Evolutionary conservation across 192 early-diverging fungal genomes (phyloP).

Genomic region (Coemansia sp.): DNA sequence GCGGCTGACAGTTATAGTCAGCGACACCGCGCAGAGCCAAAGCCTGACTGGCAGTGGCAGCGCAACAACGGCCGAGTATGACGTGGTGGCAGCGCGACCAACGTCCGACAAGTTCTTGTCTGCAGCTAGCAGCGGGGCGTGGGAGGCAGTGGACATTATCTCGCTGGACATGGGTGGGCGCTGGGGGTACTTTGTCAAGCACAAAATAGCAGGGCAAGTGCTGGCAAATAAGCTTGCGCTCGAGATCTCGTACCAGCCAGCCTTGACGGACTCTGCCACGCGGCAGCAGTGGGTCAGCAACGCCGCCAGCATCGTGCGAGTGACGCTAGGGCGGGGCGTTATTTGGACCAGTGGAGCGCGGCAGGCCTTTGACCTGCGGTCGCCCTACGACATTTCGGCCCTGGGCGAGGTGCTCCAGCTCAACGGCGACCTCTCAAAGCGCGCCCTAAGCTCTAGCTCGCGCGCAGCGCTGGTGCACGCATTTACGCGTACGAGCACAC

Average conservation of each 20-base stretch:
- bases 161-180: constrained; percentile 51
- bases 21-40: constrained; percentile 45
- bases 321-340: constrained; percentile 37
- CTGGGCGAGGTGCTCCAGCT: constrained; percentile 52
- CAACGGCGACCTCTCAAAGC: constrained; percentile 52
- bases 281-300: constrained; percentile 58
- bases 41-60: constrained; percentile 26
- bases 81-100: constrained; percentile 53
- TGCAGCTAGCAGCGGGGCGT: constrained; percentile 42
- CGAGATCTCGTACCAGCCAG: constrained; percentile 38
- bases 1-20: constrained; percentile 41
- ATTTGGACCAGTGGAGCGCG: constrained; percentile 47
- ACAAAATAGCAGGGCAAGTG: constrained; percentile 50
- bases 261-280: constrained; percentile 27
- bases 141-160: constrained; percentile 46
- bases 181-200: constrained; percentile 53
- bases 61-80: constrained; percentile 29
- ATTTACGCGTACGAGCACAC: constrained; percentile 42
- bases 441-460: constrained; percentile 30
- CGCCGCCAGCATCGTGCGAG: constrained; percentile 42
- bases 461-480: constrained; percentile 44
- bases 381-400: constrained; percentile 49
- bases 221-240: constrained; percentile 33
- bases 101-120: constrained; percentile 37
- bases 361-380: constrained; percentile 39